phyloP scores from a whole-genome alignment of 176 grass and related monocot genomes.

The Elaeis guineensis region DNA sequence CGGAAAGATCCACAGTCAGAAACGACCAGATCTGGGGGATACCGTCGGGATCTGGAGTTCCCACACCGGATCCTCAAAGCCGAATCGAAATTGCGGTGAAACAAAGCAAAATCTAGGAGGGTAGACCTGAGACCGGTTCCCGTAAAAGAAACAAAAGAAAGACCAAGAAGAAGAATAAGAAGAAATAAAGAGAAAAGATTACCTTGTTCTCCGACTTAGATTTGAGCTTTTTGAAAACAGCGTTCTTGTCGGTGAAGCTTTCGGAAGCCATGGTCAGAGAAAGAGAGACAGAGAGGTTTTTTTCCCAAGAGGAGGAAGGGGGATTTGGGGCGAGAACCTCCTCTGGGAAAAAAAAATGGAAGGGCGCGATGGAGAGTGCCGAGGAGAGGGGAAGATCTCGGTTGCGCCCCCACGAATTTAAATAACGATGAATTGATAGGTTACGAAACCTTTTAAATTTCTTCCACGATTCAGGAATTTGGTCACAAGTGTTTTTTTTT shows the following conservation, averaged over 20 bases:
- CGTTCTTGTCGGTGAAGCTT: slow-evolving; percentile 5
- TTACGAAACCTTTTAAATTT: too few relatives aligned
- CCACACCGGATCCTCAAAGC: background rate
- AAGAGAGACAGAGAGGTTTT: too few relatives aligned
- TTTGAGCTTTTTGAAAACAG: slow-evolving; percentile 14
- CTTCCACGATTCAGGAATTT: too few relatives aligned
- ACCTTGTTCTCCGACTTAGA: slow-evolving; percentile 16
- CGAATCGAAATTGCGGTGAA: background rate
- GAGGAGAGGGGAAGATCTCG: background rate
- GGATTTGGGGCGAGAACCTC: background rate
- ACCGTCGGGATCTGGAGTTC: background rate
- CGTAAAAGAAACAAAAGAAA: slow-evolving; percentile 1
- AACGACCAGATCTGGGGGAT: background rate
- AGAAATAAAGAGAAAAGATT: background rate
- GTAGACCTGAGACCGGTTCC: background rate
- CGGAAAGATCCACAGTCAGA: background rate
- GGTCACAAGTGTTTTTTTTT: too few relatives aligned
- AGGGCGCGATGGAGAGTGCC: too few relatives aligned
- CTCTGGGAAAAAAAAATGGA: too few relatives aligned
- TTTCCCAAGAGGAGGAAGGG: background rate
- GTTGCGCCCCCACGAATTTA: too few relatives aligned
- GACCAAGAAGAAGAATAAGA: background rate
- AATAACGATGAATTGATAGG: too few relatives aligned
- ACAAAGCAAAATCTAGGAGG: slow-evolving; percentile 1
- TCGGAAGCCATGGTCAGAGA: slow-evolving; percentile 3